Evolutionary conservation across 177 flowering plant species (phyloP).

Genomic region (Tripterygium wilfordii): DNA sequence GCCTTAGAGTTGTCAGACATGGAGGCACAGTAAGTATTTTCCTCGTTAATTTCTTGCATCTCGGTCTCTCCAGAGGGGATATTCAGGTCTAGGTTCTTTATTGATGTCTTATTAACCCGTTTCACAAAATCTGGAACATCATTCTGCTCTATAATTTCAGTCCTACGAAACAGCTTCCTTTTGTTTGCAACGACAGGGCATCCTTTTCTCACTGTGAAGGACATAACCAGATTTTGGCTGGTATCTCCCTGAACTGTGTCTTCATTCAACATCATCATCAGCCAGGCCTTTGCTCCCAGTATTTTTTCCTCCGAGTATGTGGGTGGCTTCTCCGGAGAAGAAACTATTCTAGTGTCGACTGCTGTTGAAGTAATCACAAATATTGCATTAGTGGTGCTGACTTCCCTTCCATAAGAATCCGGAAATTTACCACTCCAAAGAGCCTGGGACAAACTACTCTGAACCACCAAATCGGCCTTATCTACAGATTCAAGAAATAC

Average conservation of each 20-base stretch:
- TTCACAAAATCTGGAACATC: slow-evolving; percentile 29
- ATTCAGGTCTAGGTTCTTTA: slow-evolving; percentile 59
- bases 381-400: slow-evolving; percentile 45
- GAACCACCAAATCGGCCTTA: slow-evolving; percentile 57
- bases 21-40: slow-evolving; percentile 22
- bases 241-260: slow-evolving; percentile 5
- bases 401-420: slow-evolving; percentile 73
- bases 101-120: slow-evolving; percentile 32
- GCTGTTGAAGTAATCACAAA: slow-evolving; percentile 51
- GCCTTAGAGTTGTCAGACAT: slow-evolving; percentile 29
- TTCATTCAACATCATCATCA: slow-evolving; percentile 42
- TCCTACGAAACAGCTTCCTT: slow-evolving; percentile 38
- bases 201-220: slow-evolving; percentile 7
- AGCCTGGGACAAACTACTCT: slow-evolving; percentile 56
- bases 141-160: slow-evolving; percentile 6
- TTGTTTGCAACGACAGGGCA: slow-evolving; percentile 28
- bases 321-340: slow-evolving; percentile 9
- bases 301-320: slow-evolving; percentile 51
- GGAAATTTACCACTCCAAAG: slow-evolving; percentile 65
- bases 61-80: slow-evolving; percentile 58
- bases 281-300: slow-evolving; percentile 36
- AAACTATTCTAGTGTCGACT: slow-evolving; percentile 6
- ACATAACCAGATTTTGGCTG: slow-evolving; percentile 10
- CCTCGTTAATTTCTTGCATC: too few species aligned
- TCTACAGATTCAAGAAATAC: slow-evolving; percentile 82